phyloP scores from a whole-genome alignment of 2,329 filamentous ascomycete genomes.

The Metarhizium anisopliae region DNA sequence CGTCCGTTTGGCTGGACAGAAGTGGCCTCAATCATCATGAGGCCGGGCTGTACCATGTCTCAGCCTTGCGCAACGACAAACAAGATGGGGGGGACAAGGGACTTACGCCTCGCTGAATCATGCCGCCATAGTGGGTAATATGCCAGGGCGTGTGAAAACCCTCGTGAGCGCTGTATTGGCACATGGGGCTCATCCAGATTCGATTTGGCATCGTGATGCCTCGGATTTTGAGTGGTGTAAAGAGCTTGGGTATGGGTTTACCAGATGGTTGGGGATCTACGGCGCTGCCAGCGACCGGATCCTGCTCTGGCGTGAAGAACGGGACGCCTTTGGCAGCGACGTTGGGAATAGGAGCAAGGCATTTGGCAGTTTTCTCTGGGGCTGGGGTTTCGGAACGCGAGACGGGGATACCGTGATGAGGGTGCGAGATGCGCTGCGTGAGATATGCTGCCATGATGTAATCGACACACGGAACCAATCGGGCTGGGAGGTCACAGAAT shows the following conservation, averaged over 20 bases:
- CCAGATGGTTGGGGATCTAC: conserved; percentile 34
- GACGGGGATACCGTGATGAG: conserved; percentile 18
- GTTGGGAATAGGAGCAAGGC: conserved; percentile 14
- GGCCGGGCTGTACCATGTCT: conserved; percentile 33
- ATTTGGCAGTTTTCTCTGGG: conserved; percentile 13
- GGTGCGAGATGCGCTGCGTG: conserved; percentile 15
- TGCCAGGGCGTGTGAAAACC: conserved; percentile 66
- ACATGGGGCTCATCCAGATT: conserved; percentile 37
- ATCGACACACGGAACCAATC: too few species aligned
- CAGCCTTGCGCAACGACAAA: background rate
- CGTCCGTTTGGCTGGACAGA: conserved; percentile 58
- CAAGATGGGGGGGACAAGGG: too few species aligned
- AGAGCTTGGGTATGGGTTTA: conserved; percentile 41
- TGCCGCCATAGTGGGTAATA: conserved; percentile 62
- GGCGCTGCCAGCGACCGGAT: conserved; percentile 34
- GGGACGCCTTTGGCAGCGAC: conserved; percentile 25
- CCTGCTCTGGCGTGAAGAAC: conserved; percentile 39
- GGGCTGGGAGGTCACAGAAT: too few species aligned
- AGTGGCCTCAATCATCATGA: conserved; percentile 62
- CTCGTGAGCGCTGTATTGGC: conserved; percentile 35
- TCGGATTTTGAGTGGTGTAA: conserved; percentile 37
- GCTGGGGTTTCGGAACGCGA: conserved; percentile 15
- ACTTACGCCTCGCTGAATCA: conserved; percentile 53
- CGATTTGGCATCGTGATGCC: conserved; percentile 35
- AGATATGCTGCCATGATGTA: conserved; percentile 19